Base-by-base conservation (phyloP, 176 grass and related monocot genomes). In the Saccharum officinarum region DNA sequence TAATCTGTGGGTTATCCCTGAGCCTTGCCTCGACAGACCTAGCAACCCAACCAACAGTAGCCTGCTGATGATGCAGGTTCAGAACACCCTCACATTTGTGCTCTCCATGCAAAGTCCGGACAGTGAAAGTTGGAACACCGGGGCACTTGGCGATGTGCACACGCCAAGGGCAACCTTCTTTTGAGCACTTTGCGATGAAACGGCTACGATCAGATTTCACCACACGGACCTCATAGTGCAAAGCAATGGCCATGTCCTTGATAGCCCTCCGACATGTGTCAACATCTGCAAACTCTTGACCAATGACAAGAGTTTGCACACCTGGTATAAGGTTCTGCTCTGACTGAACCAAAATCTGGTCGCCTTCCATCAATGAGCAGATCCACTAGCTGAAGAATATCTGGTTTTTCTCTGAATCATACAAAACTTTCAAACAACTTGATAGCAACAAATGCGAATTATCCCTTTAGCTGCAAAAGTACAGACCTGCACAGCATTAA, bases 31-130 rank as follows among this genome's bases (percentile, higher is more conserved):
- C 93, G 26, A 98, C 93, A 1, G 97, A 98, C 82, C 97, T 89
- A 71, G 97, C 93, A 10, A 98, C 97, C 97, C 93, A 98, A 15
- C 94, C 94, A 79, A 98, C 93, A 2, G 91, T 98, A 45, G 97
- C 93, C 85, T 95, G 97, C 60, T 98, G 97, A 83, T 98, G 97
- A 88, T 94, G 97, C 31, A 94, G 86, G 76, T 95, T 81, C 7
- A 72, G 87, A 65, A 96, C 93, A 50, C 97, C 97, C 67, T 92
- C 89, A 67, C 93, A 98, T 9, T 93, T 98, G 83, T 98, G 93
- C 50, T 92, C 89, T 26, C 88, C 90, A 3, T 98, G 93, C 71
- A 98, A 87, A 20, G 97, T 98, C 15, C 91, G 80, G 31, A 98
- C 91, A 22, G 97, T 94, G 76, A 96, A 98, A 75, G 93, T 96